Percentiles rank a stretch among this genome's conserved stretches.
Conservation (phyloP, 805 yeast genomes). For the Candida xyloterini region DNA sequence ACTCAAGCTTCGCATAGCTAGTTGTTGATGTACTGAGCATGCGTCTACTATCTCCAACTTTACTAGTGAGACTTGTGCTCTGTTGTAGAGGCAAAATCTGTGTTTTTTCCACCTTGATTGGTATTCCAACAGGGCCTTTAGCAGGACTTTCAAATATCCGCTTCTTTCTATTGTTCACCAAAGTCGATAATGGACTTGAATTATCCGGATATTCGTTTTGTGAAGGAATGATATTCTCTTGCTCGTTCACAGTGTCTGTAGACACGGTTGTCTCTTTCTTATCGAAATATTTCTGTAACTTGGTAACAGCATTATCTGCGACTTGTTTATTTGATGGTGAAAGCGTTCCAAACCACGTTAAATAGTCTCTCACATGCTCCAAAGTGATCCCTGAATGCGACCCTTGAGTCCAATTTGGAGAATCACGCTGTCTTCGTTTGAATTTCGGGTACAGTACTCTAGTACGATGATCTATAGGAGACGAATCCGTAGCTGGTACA, state of each 20-base stretch:
- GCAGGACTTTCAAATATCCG: slow-evolving; percentile 1
- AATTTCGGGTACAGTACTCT: slow-evolving; percentile 17
- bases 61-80: background rate
- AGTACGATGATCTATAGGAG: slow-evolving; percentile 17
- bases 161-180: background rate
- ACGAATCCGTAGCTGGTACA: slow-evolving; percentile 11
- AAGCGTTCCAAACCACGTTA: slow-evolving; percentile 20
- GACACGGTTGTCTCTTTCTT: background rate
- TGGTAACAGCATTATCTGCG: slow-evolving; percentile 10
- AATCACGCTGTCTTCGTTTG: slow-evolving; percentile 20
- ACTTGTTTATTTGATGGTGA: slow-evolving; percentile 10
- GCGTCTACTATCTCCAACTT: slow-evolving; percentile 7
- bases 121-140: background rate
- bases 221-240: background rate
- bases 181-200: background rate
- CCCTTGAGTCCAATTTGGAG: slow-evolving; percentile 19
- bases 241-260: background rate
- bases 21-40: slow-evolving; percentile 11
- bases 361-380: slow-evolving; percentile 16
- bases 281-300: slow-evolving; percentile 11
- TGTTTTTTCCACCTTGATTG: background rate
- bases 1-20: slow-evolving; percentile 15
- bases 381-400: slow-evolving; percentile 18
- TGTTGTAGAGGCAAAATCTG: background rate
- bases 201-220: background rate